phyloP scores from a whole-genome alignment of 352 stramenopile genomes.

The Pythium aquatile region DNA sequence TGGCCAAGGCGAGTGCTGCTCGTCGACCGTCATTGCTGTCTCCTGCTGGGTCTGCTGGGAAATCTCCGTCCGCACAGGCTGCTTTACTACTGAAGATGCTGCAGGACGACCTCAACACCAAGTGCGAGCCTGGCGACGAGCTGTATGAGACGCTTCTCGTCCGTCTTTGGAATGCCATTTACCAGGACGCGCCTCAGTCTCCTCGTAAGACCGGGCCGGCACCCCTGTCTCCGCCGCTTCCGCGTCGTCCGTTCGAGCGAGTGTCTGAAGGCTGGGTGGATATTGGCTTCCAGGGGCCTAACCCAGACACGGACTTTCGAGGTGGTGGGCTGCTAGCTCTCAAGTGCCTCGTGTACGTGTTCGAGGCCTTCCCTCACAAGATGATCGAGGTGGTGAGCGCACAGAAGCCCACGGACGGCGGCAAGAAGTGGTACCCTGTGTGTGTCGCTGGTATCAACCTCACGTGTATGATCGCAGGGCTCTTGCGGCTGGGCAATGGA shows the following conservation, averaged over 20 bases:
- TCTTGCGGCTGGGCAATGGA: constrained; percentile 67
- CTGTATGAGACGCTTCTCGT: constrained; percentile 63
- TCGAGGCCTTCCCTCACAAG: constrained; percentile 66
- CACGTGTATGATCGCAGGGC: constrained; percentile 71
- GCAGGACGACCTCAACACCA: constrained; percentile 61
- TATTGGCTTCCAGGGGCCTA: constrained; percentile 76
- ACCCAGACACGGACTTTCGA: constrained; percentile 82
- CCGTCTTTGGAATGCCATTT: constrained; percentile 64
- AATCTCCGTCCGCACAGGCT: constrained; percentile 38
- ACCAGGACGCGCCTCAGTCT: constrained; percentile 30
- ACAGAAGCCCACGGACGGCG: constrained; percentile 42
- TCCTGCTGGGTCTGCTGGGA: background rate
- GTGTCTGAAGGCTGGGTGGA: constrained; percentile 60
- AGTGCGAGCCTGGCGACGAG: constrained; percentile 56
- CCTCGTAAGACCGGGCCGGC: constrained; percentile 13
- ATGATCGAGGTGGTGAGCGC: constrained; percentile 60
- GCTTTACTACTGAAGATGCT: constrained; percentile 46
- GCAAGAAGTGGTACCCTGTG: constrained; percentile 76
- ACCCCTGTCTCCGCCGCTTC: background rate
- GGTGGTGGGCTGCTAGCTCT: constrained; percentile 75
- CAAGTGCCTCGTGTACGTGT: constrained; percentile 84
- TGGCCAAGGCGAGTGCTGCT: constrained; percentile 27
- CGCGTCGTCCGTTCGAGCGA: constrained; percentile 37
- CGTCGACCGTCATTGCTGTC: constrained; percentile 10
- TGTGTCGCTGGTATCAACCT: constrained; percentile 85